Conservation (phyloP, 179 eudicot genomes). For the Drosera spatulata region DNA sequence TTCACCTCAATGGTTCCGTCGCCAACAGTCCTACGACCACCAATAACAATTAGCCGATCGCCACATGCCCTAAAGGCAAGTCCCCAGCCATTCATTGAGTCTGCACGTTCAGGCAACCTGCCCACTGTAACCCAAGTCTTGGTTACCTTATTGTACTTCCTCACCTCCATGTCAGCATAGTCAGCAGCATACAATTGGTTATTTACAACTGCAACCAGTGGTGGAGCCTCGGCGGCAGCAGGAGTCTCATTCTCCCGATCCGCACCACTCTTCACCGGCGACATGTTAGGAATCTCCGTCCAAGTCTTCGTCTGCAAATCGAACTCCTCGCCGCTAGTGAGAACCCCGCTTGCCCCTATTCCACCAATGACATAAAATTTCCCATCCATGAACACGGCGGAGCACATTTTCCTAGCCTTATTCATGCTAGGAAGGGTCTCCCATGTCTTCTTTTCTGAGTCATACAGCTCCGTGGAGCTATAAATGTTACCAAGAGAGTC, state of each 20-base stretch:
- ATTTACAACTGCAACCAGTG: conserved; percentile 83
- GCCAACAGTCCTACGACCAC: conserved; percentile 59
- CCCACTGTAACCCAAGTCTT: conserved; percentile 49
- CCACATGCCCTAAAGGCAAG: conserved; percentile 89
- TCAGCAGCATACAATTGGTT: conserved; percentile 76
- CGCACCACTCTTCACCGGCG: conserved; percentile 40
- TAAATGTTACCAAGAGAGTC: conserved; percentile 41
- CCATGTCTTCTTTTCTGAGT: conserved; percentile 68
- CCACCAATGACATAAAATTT: conserved; percentile 88
- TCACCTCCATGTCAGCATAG: conserved; percentile 68
- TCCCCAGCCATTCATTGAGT: conserved; percentile 88
- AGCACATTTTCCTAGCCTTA: conserved; percentile 72
- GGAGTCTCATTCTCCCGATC: conserved; percentile 29
- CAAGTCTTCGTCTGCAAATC: conserved; percentile 46
- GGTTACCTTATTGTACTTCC: conserved; percentile 39
- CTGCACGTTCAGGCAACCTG: conserved; percentile 73
- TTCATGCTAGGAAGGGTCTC: conserved; percentile 55
- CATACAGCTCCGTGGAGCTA: conserved; percentile 66
- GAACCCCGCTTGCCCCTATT: conserved; percentile 39
- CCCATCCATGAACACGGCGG: conserved; percentile 77
- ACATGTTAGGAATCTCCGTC: conserved; percentile 66
- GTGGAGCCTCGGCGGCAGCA: conserved; percentile 71
- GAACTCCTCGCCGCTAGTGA: conserved; percentile 79
- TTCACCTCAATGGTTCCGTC: conserved; percentile 69
- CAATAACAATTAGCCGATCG: conserved; percentile 60